Evolutionary conservation across 176 grass and related monocot genomes (phyloP).

Genomic region (Alopecurus myosuroides): DNA sequence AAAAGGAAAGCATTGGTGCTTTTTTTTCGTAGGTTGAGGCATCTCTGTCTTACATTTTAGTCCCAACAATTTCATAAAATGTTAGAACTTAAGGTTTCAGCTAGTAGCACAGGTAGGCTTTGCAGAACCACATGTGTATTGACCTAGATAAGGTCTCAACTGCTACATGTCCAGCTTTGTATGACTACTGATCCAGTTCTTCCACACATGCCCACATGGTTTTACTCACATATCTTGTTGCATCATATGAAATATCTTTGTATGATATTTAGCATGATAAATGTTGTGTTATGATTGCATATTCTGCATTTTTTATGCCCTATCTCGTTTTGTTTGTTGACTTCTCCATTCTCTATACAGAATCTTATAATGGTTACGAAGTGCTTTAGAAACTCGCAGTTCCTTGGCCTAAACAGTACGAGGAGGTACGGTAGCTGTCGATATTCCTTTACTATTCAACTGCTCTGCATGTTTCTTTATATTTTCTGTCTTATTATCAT

Average conservation of each 20-base stretch:
- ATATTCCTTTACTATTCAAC: neutral
- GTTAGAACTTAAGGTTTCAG: constrained; percentile 4
- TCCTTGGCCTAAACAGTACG: constrained; percentile 91
- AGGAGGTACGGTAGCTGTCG: constrained; percentile 63
- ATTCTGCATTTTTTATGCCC: constrained; percentile 9
- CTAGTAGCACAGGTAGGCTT: constrained; percentile 1
- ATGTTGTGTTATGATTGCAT: neutral
- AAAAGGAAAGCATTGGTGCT: constrained; percentile 93
- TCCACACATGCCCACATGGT: neutral
- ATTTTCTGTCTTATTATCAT: constrained; percentile 21
- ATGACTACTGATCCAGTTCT: neutral
- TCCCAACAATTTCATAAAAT: constrained; percentile 18
- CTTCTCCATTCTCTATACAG: constrained; percentile 39
- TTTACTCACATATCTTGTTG: constrained; percentile 2
- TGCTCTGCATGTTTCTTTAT: constrained; percentile 7
- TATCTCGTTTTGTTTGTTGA: constrained; percentile 19
- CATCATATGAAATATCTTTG: neutral
- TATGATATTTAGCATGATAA: constrained; percentile 6
- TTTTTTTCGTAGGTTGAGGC: constrained; percentile 89
- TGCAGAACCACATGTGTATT: constrained; percentile 6
- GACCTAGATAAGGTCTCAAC: neutral
- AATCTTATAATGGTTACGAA: constrained; percentile 96
- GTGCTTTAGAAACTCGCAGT: constrained; percentile 89
- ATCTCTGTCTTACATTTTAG: constrained; percentile 12
- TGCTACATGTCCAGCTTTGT: neutral